Percentiles rank a stretch among this genome's conserved stretches.
These are phyloP conservation scores for Calonectria henricotiae DNA, from an alignment of 2,329 filamentous ascomycete species.

Conservation along the genomic window DNA sequence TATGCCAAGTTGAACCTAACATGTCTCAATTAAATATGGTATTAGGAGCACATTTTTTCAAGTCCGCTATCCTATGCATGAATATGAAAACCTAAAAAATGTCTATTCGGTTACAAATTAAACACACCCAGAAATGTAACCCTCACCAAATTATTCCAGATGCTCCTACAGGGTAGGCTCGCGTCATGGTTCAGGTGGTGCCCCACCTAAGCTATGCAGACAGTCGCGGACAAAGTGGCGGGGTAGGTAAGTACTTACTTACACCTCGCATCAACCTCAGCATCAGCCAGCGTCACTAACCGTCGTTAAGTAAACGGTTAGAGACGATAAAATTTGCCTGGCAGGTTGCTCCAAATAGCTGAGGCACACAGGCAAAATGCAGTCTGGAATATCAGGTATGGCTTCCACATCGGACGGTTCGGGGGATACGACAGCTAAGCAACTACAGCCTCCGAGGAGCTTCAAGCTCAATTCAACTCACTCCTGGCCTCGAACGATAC, in stretches of 20 bases:
- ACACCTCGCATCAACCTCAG: conserved; percentile 42
- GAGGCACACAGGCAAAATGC: conserved; percentile 68
- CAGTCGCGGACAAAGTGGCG: conserved; percentile 47
- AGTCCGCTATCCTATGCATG: neutral
- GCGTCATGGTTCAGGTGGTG: conserved; percentile 32
- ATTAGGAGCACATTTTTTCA: neutral
- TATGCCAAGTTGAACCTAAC: neutral
- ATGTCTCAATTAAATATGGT: neutral
- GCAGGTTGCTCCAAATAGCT: neutral
- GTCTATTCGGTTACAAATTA: too few species aligned
- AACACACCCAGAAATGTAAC: neutral
- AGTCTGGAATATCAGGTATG: conserved; percentile 84
- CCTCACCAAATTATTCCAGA: neutral
- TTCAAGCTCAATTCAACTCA: conserved; percentile 80
- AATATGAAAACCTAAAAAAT: too few species aligned
- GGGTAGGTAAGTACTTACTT: conserved; percentile 50
- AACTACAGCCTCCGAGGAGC: conserved; percentile 80
- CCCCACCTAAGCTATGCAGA: conserved; percentile 47
- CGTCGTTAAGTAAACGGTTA: conserved; percentile 17
- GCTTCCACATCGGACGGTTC: neutral
- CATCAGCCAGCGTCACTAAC: conserved; percentile 36
- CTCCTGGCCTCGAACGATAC: conserved; percentile 75
- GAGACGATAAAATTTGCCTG: conserved; percentile 14
- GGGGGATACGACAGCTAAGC: conserved; percentile 30
- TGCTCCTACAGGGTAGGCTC: conserved; percentile 44